Base-by-base conservation (phyloP, 768 basidiomycete genomes). In the Gymnopilus dilepis region DNA sequence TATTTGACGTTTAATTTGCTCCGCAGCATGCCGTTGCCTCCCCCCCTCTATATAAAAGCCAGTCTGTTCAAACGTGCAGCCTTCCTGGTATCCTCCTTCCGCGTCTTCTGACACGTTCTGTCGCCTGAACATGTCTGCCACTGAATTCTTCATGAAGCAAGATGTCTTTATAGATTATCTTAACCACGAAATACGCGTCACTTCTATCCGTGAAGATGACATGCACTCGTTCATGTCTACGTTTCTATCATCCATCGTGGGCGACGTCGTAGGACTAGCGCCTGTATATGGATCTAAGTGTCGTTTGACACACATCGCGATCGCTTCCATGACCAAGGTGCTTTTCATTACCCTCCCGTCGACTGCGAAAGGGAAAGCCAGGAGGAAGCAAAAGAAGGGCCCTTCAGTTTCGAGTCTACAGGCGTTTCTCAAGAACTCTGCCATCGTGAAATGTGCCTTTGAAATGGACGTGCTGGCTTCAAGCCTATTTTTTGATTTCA, bases 381-480 rank as follows among this genome's bases (percentile, higher is more conserved):
- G 65, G 56, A 30, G 58, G 7, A 45, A 21, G 28, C 26, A 57
- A 66, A 61, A 33, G 43, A 61, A 28, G 50, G 6, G 12, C 26
- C 59, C 57, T 50, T 11, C 51, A 11, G 40, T 21, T 47, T 26
- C 70, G 71, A 15, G 76, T 4, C 65, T 84, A 6, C 60, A 72
- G 50, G 65, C 48, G 6, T 70, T 84, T 42, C 63, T 84, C 4
- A 65, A 72, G 45, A 59, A 76, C 30, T 19, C 67, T 0, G 31
- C 61, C 2, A 56, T 71, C 26, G 64, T 57, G 15, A 84, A 81
- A 59, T 70, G 74, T 50, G 76, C 78, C 0, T 82, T 86, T 45
- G 68, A 70, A 33, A 82, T 84, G 82, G 84, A 85, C 62, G 74
- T 72, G 38, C 64, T 86, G 0, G 74, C 77, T 0, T 61, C 75